Base-by-base conservation (phyloP, 192 early-diverging fungal species). In the Gonapodya prolifera region DNA sequence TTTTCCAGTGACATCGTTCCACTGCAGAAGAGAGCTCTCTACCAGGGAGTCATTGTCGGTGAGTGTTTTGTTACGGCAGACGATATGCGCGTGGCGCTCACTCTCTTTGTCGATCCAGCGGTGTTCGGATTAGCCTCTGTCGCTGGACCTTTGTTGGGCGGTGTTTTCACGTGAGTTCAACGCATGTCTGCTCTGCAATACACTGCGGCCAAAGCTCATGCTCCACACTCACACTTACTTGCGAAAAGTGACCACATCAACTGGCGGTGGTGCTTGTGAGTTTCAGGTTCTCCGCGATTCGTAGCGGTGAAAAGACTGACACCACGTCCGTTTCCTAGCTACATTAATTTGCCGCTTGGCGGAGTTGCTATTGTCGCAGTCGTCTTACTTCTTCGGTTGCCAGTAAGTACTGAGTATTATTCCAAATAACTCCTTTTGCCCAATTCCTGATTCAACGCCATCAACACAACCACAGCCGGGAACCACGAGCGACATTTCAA, bases 271-370 rank as follows among this genome's bases (percentile, higher is more conserved):
- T 61, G 45, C 45, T 61, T 61, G 45, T 61, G 45, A 61, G 45
- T 61, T 61, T 23, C 23, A 61, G 45, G 8, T 23, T 8, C 8
- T 61, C 23, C 23, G 45, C 8, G 45, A 61, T 61, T 23, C 23
- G 45, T 23, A 61, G 8, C 23, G 45, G 45, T 61, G 8, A 61
- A 8, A 23, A 23, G 23, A 23, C 45, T 61, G 45, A 61, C 45
- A 61, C 45, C 45, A 61, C 23, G 45, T 16, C 45, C 8, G 8
- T 23, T 16, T 61, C 45, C 23, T 23, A 61, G 45, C 83, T 95
- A 87, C 85, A 90, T 94, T 80, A 97, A 95, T 75, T 76, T 97
- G 16, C 95, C 95, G 34, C 82, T 95, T 78, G 94, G 95, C n/a
- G 86, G 84, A 1, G 61, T 92, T n/a, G 88, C 92, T 0, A 69